Percentiles rank a stretch among this genome's conserved stretches.
phyloP scores from a whole-genome alignment of 352 stramenopile genomes.

The Ophiocytium majus region DNA sequence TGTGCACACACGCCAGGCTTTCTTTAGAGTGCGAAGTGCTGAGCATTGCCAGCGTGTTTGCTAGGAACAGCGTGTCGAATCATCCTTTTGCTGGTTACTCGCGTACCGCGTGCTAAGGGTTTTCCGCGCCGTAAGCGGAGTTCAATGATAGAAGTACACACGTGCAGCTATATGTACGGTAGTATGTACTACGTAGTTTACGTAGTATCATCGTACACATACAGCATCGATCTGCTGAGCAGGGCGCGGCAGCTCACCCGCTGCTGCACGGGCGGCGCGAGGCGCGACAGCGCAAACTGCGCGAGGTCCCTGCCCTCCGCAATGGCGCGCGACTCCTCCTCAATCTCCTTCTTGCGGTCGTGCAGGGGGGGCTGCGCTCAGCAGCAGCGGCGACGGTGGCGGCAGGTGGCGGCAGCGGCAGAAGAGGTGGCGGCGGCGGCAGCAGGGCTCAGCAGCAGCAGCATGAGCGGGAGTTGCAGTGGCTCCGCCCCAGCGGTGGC shows the following conservation, averaged over 20 bases:
- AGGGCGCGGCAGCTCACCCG: not conserved
- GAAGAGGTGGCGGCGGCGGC: no score
- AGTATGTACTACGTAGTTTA: not conserved
- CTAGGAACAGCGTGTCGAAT: not conserved
- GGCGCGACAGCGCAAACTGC: not conserved
- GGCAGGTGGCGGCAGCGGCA: no score
- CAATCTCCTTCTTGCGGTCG: slow-evolving; percentile 3
- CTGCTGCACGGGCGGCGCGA: not conserved
- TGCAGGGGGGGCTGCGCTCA: not conserved
- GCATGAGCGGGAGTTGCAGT: no score
- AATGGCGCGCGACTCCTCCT: not conserved
- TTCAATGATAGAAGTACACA: not conserved
- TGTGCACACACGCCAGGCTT: no score
- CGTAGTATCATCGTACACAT: not conserved
- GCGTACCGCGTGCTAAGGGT: not conserved
- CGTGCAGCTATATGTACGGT: not conserved
- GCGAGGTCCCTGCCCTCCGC: not conserved
- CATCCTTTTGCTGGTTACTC: not conserved
- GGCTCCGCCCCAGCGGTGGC: no score
- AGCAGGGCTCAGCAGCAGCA: no score
- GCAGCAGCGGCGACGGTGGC: no score
- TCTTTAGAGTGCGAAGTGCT: no score
- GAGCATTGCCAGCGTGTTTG: no score
- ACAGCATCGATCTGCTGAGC: not conserved
- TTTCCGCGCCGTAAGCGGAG: not conserved